A percentile compares a stretch with the other conserved stretches of the same genome.
These are phyloP conservation scores for Diutina scorzettiae DNA, from an alignment of 1,139 yeast species.

Conservation along the genomic window DNA sequence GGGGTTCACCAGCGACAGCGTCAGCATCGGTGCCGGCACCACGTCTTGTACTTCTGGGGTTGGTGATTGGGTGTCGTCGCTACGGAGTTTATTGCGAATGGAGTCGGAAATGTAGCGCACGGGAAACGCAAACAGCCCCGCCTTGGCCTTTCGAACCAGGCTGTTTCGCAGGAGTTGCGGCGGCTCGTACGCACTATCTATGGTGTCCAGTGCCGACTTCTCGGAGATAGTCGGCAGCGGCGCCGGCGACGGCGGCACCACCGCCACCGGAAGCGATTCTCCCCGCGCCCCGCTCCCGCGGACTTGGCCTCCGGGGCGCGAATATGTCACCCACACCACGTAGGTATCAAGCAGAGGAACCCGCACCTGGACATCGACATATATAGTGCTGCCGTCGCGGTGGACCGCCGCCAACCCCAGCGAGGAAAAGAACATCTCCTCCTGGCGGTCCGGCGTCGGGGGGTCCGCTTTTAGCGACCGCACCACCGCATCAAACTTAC, in stretches of 20 bases:
- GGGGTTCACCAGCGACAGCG: background rate
- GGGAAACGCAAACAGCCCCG: constrained; percentile 4
- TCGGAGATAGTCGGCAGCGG: no score
- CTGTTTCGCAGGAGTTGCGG: constrained; percentile 1
- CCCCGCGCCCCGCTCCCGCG: background rate
- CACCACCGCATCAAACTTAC: constrained; percentile 37
- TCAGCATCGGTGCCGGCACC: background rate
- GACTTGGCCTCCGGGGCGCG: constrained; percentile 29
- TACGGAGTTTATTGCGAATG: background rate
- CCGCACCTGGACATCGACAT: constrained; percentile 71
- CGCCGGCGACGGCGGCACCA: background rate
- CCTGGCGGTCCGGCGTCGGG: constrained; percentile 14
- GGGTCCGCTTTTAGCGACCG: constrained; percentile 12
- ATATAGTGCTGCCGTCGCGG: constrained; percentile 51
- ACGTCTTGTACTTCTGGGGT: no score
- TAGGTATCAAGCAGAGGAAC: constrained; percentile 48
- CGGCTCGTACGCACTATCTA: background rate
- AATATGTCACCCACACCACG: constrained; percentile 82
- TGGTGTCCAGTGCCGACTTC: background rate
- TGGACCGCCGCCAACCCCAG: constrained; percentile 59
- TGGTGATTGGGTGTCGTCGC: no score
- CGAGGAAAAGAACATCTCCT: constrained; percentile 43
- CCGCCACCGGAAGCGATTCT: background rate
- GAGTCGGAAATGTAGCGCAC: background rate
- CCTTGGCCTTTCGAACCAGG: constrained; percentile 3